Percentiles rank a stretch among this genome's conserved stretches.
Evolutionary conservation across 2,329 filamentous ascomycete species (phyloP).

Genomic region (Exophiala bonariae): DNA sequence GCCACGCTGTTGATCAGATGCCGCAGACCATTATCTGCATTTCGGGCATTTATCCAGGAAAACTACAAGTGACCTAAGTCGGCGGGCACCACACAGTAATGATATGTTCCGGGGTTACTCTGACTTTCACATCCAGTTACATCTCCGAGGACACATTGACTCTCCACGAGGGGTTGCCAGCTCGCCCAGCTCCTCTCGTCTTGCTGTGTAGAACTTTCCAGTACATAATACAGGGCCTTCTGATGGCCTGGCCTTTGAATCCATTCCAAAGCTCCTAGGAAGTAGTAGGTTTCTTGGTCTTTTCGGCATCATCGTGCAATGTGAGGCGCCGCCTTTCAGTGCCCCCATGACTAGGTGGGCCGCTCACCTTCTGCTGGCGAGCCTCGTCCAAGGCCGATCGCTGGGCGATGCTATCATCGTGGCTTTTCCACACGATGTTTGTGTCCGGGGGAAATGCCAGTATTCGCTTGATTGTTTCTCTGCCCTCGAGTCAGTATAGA

Average conservation of each 20-base stretch:
- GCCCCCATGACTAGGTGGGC: slow-evolving; percentile 33
- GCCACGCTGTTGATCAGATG: too few relatives aligned
- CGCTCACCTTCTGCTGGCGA: slow-evolving; percentile 73
- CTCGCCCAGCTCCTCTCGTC: too few relatives aligned
- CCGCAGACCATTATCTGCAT: too few relatives aligned
- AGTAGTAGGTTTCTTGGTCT: slow-evolving; percentile 42
- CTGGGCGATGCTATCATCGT: slow-evolving; percentile 93
- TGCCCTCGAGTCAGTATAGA: slow-evolving; percentile 41
- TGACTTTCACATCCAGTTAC: too few relatives aligned
- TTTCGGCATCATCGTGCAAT: slow-evolving; percentile 43
- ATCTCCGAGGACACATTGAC: too few relatives aligned
- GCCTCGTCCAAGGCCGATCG: slow-evolving; percentile 87
- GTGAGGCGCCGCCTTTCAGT: slow-evolving; percentile 43
- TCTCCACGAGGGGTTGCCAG: too few relatives aligned
- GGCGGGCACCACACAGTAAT: too few relatives aligned
- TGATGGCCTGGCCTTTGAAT: neutral
- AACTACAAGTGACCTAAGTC: too few relatives aligned
- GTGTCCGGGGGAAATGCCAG: slow-evolving; percentile 85
- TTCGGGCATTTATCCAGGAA: too few relatives aligned
- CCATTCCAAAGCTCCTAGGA: slow-evolving; percentile 31
- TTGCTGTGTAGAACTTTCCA: slow-evolving; percentile 8
- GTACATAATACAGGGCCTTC: slow-evolving; percentile 6
- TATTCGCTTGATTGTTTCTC: slow-evolving; percentile 90
- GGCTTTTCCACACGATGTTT: slow-evolving; percentile 90
- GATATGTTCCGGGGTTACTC: too few relatives aligned